Evolutionary conservation across 257 asterid species (phyloP).

Genomic region (Haberlea rhodopensis): DNA sequence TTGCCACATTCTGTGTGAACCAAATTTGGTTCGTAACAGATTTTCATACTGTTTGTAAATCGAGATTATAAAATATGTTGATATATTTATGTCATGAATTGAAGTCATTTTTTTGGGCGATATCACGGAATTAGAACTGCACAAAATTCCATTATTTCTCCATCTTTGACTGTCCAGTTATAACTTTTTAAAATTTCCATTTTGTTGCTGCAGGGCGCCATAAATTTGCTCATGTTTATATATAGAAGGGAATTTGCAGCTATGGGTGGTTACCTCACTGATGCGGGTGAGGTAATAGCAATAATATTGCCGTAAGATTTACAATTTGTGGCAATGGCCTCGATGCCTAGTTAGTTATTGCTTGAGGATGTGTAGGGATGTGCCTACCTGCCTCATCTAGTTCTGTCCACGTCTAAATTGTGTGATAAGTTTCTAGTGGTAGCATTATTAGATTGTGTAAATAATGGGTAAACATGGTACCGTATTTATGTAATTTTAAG

Average conservation of each 20-base stretch:
- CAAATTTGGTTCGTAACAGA: too few relatives aligned
- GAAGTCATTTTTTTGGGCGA: slow-evolving; percentile 10
- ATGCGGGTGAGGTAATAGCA: slow-evolving; percentile 95
- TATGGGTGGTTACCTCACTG: slow-evolving; percentile 98
- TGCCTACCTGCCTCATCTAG: neutral
- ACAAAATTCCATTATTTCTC: neutral
- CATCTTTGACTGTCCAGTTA: slow-evolving; percentile 7
- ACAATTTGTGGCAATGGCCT: slow-evolving; percentile 18
- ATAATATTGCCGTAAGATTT: slow-evolving; percentile 17
- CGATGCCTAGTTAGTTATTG: slow-evolving; percentile 20
- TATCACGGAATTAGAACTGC: slow-evolving; percentile 10
- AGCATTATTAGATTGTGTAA: neutral
- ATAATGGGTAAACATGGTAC: neutral
- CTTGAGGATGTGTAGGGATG: slow-evolving; percentile 1
- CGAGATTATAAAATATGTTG: too few relatives aligned
- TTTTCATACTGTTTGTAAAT: too few relatives aligned
- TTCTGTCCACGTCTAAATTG: too few relatives aligned
- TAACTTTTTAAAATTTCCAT: slow-evolving; percentile 20
- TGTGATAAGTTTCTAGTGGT: too few relatives aligned
- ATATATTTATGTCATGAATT: too few relatives aligned
- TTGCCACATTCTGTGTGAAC: too few relatives aligned
- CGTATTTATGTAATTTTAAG: slow-evolving; percentile 3
- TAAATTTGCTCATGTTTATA: slow-evolving; percentile 77
- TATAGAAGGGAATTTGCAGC: slow-evolving; percentile 84
- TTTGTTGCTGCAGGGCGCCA: slow-evolving; percentile 76